A percentile compares a stretch with the other conserved stretches of the same genome.
Conservation (phyloP, 1,284 basidiomycete genomes). For the Austroboletus niveus region DNA sequence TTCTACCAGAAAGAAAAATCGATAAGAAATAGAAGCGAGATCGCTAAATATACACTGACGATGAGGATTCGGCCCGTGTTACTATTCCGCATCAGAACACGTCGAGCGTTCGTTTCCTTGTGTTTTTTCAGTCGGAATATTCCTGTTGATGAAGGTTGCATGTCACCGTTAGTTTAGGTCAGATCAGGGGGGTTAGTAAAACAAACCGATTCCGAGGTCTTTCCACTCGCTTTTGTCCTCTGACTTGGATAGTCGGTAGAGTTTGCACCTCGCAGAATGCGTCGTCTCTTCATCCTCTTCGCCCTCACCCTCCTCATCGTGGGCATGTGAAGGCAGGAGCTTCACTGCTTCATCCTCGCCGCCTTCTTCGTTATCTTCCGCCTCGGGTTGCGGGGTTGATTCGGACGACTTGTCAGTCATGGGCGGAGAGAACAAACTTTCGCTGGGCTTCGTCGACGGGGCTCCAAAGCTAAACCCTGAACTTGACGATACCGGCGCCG, state of each 20-base stretch:
- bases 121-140: constrained; percentile 69
- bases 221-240: constrained; percentile 56
- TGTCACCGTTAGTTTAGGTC: not conserved
- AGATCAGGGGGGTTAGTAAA: not conserved
- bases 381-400: constrained; percentile 37
- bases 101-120: constrained; percentile 52
- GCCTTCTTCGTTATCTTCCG: constrained; percentile 32
- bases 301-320: constrained; percentile 72
- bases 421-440: constrained; percentile 29
- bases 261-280: constrained; percentile 60
- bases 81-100: constrained; percentile 67
- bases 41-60: constrained; percentile 41
- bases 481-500: constrained; percentile 13
- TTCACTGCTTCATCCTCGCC: constrained; percentile 33
- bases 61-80: constrained; percentile 69
- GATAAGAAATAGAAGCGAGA: not conserved
- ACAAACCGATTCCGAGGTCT: constrained; percentile 59
- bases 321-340: constrained; percentile 41
- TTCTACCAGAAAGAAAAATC: constrained; percentile 46
- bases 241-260: constrained; percentile 58
- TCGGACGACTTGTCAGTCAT: constrained; percentile 30
- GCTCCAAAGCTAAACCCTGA: constrained; percentile 31
- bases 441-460: constrained; percentile 24
- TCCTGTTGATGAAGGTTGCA: constrained; percentile 39
- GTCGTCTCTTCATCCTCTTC: constrained; percentile 81